These are phyloP conservation scores for Xylariaceae sp. DNA, from an alignment of 2,329 filamentous ascomycete species.

Conservation along the genomic window DNA sequence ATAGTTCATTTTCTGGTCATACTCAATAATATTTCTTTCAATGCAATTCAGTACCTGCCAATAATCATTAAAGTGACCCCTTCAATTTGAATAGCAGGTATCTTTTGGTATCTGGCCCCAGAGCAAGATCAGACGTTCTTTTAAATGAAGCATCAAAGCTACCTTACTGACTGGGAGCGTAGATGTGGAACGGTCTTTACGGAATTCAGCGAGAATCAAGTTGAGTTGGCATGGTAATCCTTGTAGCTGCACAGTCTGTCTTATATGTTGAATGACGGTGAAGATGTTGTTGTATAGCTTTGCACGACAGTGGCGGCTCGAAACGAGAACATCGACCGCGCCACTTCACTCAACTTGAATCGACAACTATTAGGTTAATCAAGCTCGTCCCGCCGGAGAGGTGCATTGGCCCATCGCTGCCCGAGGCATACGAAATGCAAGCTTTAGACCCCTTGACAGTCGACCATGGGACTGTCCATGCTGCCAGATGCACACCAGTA, in stretches of 20 bases:
- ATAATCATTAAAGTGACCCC: no score
- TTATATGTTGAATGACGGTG: neutral
- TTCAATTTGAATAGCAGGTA: no score
- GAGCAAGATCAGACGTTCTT: no score
- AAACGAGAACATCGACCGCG: conserved; percentile 2
- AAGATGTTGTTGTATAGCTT: conserved; percentile 4
- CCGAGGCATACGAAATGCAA: conserved; percentile 11
- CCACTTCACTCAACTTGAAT: conserved; percentile 14
- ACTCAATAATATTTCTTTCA: no score
- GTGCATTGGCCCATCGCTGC: conserved; percentile 17
- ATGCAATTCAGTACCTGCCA: no score
- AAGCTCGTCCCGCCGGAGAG: conserved; percentile 17
- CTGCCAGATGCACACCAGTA: conserved; percentile 3
- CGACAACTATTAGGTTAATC: conserved; percentile 8
- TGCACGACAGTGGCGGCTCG: conserved; percentile 11
- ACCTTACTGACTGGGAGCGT: no score
- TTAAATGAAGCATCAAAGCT: no score
- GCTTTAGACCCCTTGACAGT: conserved; percentile 2
- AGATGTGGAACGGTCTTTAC: neutral
- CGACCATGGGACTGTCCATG: conserved; percentile 3
- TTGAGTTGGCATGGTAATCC: neutral
- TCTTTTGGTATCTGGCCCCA: no score
- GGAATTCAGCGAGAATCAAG: neutral
- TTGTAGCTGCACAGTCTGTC: neutral
- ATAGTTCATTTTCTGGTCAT: no score